Evolutionary conservation across 139 green algal genomes (phyloP).

Genomic region (Deuterostichococcus epilithicus): DNA sequence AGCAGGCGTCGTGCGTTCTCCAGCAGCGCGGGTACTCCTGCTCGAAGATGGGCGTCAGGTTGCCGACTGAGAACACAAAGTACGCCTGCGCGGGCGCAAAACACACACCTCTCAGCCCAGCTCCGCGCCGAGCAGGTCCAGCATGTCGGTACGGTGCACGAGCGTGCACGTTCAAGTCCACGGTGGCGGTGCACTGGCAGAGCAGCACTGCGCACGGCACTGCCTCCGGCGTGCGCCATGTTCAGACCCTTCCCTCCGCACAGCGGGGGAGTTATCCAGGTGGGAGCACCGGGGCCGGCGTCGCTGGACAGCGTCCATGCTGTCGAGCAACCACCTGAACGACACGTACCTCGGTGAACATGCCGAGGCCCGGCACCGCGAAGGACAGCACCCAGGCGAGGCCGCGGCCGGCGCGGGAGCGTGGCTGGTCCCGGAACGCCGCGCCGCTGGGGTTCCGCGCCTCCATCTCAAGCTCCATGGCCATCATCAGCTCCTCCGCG

Average conservation of each 20-base stretch:
- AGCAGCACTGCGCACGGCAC: no score
- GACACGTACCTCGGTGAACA: constrained; percentile 33
- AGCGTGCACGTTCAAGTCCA: no score
- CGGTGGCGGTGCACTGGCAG: no score
- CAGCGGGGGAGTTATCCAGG: no score
- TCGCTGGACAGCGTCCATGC: not conserved
- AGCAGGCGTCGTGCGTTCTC: not conserved
- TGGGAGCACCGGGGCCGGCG: no score
- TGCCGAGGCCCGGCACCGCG: constrained; percentile 20
- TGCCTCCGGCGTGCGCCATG: no score
- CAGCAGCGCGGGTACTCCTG: constrained; percentile 27
- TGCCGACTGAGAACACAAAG: constrained; percentile 47
- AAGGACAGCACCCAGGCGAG: constrained; percentile 12
- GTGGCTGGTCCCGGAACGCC: not conserved
- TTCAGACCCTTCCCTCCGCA: no score
- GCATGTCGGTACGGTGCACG: no score
- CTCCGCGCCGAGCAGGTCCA: no score
- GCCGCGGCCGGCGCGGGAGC: not conserved
- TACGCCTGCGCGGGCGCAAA: constrained; percentile 26
- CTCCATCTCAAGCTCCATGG: not conserved
- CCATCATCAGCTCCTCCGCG: not conserved
- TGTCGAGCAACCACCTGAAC: not conserved
- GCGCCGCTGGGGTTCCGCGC: not conserved
- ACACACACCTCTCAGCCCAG: no score
- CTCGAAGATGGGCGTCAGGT: constrained; percentile 32